Evolutionary conservation across 2,329 filamentous ascomycete genomes (phyloP).

Genomic region (Pleoardoris graminearum): DNA sequence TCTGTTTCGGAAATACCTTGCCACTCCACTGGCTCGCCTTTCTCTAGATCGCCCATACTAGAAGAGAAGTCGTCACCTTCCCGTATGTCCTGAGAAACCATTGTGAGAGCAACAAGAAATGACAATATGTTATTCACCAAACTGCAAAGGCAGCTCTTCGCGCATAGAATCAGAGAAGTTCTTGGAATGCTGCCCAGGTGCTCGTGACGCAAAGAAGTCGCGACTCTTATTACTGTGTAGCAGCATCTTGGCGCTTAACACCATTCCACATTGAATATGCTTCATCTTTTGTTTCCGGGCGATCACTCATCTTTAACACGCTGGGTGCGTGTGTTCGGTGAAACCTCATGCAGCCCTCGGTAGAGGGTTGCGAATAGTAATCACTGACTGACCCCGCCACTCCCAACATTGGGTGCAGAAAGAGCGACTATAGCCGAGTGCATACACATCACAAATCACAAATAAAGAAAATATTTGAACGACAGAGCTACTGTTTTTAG

Average conservation of each 20-base stretch:
- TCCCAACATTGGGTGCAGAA: not conserved
- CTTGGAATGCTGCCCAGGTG: too few species aligned
- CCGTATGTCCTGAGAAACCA: not conserved
- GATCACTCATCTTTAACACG: not conserved
- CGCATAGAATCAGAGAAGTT: too few species aligned
- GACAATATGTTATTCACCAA: not conserved
- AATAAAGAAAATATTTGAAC: too few species aligned
- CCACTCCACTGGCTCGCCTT: not conserved
- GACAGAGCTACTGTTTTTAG: too few species aligned
- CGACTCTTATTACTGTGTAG: too few species aligned
- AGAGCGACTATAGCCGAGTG: not conserved
- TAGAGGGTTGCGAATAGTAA: slow-evolving; percentile 3
- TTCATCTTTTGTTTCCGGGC: not conserved
- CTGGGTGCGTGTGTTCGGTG: not conserved
- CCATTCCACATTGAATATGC: too few species aligned
- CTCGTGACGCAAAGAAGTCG: too few species aligned
- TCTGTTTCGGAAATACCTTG: too few species aligned
- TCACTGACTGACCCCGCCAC: not conserved
- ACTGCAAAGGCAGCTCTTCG: too few species aligned
- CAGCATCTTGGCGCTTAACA: too few species aligned
- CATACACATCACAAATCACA: too few species aligned
- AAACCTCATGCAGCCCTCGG: not conserved
- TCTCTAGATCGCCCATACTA: not conserved
- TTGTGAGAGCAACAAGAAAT: not conserved
- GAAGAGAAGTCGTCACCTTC: not conserved